phyloP scores from a whole-genome alignment of 768 basidiomycete species.

The Mycena chlorophos region DNA sequence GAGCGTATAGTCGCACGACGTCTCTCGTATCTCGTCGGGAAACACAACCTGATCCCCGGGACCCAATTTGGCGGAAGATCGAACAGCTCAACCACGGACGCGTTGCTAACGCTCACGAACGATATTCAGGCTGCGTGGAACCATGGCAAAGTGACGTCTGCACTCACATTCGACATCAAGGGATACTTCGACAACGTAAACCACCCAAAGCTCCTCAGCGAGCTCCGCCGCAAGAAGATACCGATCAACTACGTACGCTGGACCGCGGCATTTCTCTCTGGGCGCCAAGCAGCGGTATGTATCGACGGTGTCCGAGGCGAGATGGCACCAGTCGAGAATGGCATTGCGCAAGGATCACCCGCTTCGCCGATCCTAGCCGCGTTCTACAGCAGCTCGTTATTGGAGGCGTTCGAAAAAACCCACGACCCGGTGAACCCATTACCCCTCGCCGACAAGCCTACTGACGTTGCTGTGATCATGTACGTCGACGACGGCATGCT shows the following conservation, averaged over 20 bases:
- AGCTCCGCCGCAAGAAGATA: conserved; percentile 21
- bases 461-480: conserved; percentile 21
- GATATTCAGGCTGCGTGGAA: conserved; percentile 27
- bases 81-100: conserved; percentile 23
- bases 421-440: conserved; percentile 4
- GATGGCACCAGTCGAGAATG: conserved; percentile 29
- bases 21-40: conserved; percentile 25
- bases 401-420: conserved; percentile 9
- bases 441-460: conserved; percentile 20
- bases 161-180: conserved; percentile 30
- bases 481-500: conserved; percentile 37
- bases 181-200: conserved; percentile 30
- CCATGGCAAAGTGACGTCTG: conserved; percentile 22
- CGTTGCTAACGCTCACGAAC: conserved; percentile 23
- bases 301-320: conserved; percentile 23
- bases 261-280: conserved; percentile 24
- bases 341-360: conserved; percentile 34
- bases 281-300: conserved; percentile 26
- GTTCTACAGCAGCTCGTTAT: conserved; percentile 28
- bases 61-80: conserved; percentile 27
- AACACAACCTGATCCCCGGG: conserved; percentile 25
- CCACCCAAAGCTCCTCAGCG: conserved; percentile 23
- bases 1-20: conserved; percentile 28
- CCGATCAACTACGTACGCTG: conserved; percentile 23
- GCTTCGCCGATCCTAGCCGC: conserved; percentile 28